These are phyloP conservation scores for Neurospora africana DNA, from an alignment of 495 filamentous ascomycete species.

Conservation along the genomic window DNA sequence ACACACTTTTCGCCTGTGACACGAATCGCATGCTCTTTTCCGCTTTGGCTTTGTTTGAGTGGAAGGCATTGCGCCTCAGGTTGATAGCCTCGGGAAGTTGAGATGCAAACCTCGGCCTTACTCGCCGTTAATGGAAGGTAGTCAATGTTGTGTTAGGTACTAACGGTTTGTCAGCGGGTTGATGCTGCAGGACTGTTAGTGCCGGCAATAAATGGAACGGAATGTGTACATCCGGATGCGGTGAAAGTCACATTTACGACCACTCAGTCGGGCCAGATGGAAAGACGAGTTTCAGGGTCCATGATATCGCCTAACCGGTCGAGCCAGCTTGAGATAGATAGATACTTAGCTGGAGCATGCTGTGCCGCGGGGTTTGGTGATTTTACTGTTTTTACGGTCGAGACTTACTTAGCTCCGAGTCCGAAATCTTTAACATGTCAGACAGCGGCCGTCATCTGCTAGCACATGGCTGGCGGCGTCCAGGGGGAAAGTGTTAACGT, in stretches of 20 bases:
- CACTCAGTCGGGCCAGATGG: not conserved
- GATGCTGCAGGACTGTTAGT: not conserved
- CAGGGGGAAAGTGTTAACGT: not conserved
- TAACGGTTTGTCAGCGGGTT: not conserved
- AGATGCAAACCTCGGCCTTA: not conserved
- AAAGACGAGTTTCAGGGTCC: not conserved
- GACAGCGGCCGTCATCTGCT: not conserved
- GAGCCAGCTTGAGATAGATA: not conserved
- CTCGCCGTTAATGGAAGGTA: not conserved
- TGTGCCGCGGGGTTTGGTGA: not conserved
- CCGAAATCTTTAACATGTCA: too few species aligned
- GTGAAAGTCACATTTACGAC: not conserved
- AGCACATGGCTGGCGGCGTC: not conserved
- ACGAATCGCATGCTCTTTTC: conserved; percentile 39
- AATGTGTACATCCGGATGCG: not conserved
- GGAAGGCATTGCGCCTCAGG: not conserved
- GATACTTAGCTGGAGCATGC: not conserved
- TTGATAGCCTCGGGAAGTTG: not conserved
- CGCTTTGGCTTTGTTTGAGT: conserved; percentile 3
- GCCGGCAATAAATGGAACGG: not conserved
- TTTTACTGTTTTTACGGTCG: not conserved
- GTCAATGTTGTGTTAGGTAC: not conserved
- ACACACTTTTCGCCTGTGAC: conserved; percentile 36
- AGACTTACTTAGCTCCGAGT: too few species aligned
- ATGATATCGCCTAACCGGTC: not conserved